These are phyloP conservation scores for Ophiocordyceps camponoti-saundersi DNA, from an alignment of 2,329 filamentous ascomycete genomes.

Conservation along the genomic window DNA sequence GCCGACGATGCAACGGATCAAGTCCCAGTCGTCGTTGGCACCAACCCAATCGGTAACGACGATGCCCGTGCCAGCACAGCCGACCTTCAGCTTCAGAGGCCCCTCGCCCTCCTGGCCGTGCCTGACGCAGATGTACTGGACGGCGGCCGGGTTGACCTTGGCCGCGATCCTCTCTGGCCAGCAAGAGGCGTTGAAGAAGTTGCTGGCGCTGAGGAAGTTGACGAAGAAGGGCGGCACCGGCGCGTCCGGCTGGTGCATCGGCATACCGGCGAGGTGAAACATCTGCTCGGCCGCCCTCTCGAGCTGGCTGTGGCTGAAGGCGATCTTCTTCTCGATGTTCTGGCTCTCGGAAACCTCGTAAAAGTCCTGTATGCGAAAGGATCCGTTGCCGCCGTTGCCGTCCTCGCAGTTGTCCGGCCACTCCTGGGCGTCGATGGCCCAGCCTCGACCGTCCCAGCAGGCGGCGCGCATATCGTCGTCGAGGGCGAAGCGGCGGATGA, in stretches of 20 bases:
- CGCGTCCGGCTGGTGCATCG: constrained; percentile 10
- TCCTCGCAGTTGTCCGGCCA: constrained; percentile 88
- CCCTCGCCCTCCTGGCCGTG: constrained; percentile 37
- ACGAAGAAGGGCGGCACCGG: constrained; percentile 52
- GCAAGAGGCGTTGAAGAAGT: constrained; percentile 82
- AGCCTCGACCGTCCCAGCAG: constrained; percentile 33
- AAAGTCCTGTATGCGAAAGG: constrained; percentile 82
- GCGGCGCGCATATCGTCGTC: constrained; percentile 31
- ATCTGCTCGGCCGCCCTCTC: constrained; percentile 45
- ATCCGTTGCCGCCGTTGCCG: constrained; percentile 49
- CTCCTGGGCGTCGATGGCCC: constrained; percentile 41
- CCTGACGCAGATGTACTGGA: constrained; percentile 42
- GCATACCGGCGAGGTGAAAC: constrained; percentile 24
- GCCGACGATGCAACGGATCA: constrained; percentile 71
- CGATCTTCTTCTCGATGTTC: constrained; percentile 68
- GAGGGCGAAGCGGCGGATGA: constrained; percentile 65
- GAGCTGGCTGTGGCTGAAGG: constrained; percentile 56
- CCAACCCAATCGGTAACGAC: constrained; percentile 93
- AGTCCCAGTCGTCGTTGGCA: constrained; percentile 72
- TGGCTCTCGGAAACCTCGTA: constrained; percentile 67
- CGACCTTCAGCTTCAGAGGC: constrained; percentile 31
- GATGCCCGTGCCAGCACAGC: constrained; percentile 67
- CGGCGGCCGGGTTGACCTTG: constrained; percentile 64
- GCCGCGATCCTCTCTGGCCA: constrained; percentile 89
- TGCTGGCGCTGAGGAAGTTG: constrained; percentile 82